Conservation (phyloP, 768 basidiomycete genomes). For the Clavulina sp. region DNA sequence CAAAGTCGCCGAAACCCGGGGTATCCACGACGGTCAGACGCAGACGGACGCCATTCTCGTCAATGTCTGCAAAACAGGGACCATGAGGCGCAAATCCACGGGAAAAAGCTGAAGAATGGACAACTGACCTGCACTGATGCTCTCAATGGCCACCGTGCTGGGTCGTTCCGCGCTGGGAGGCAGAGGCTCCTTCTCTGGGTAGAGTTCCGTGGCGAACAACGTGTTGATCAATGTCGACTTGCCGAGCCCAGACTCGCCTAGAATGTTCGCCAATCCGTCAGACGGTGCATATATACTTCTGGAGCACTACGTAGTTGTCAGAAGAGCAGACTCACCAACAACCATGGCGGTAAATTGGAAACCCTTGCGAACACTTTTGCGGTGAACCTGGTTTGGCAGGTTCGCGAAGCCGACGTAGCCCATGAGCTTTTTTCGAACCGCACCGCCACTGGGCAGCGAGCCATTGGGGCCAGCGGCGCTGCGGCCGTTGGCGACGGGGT, state of each 20-base stretch:
- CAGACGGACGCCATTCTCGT: conserved; percentile 93
- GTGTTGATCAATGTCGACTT: conserved; percentile 99
- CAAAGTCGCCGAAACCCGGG: conserved; percentile 97
- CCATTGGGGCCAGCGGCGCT: conserved; percentile 30
- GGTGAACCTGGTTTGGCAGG: conserved; percentile 97
- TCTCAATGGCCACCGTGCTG: conserved; percentile 94
- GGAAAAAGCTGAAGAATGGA: not conserved
- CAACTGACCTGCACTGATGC: conserved; percentile 82
- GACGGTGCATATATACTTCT: conserved; percentile 9
- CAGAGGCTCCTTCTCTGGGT: conserved; percentile 70
- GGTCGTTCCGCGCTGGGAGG: conserved; percentile 74
- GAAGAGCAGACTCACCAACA: conserved; percentile 53
- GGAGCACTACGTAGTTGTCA: conserved; percentile 13
- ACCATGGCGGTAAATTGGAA: conserved; percentile 99
- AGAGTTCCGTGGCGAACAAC: conserved; percentile 91
- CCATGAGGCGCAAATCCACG: not conserved
- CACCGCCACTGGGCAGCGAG: conserved; percentile 27
- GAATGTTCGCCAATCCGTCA: conserved; percentile 1
- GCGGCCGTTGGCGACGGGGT: conserved; percentile 1
- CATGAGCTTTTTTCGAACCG: conserved; percentile 80
- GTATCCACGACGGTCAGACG: conserved; percentile 99
- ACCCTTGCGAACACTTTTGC: conserved; percentile 93
- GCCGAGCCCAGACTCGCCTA: conserved; percentile 94
- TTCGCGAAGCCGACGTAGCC: conserved; percentile 95
- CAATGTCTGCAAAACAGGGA: conserved; percentile 52